These are phyloP conservation scores for Meredithiella fracta DNA, from an alignment of 2,329 filamentous ascomycete species.

Conservation along the genomic window DNA sequence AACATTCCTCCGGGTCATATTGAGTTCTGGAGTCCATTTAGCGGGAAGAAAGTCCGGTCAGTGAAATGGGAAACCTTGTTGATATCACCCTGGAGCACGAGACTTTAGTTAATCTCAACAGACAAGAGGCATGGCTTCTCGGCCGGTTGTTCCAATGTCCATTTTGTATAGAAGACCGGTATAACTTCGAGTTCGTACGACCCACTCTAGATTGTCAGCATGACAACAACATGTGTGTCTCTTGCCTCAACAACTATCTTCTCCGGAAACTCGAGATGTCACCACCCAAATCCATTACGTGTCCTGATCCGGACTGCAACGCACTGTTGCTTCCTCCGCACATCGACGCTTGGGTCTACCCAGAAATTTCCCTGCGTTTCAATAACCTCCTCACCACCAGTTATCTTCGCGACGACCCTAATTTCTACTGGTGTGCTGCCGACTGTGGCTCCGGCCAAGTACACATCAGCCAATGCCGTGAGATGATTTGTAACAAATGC, in stretches of 20 bases:
- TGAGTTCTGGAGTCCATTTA: not conserved
- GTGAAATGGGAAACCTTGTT: slow-evolving; percentile 10
- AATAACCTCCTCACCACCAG: slow-evolving; percentile 22
- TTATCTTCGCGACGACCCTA: slow-evolving; percentile 18
- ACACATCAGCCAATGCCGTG: slow-evolving; percentile 19
- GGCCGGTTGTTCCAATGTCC: slow-evolving; percentile 1
- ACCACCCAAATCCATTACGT: slow-evolving; percentile 6
- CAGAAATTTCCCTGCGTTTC: slow-evolving; percentile 17
- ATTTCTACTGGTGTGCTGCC: slow-evolving; percentile 25
- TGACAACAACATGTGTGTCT: slow-evolving; percentile 1
- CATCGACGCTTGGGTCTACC: slow-evolving; percentile 6
- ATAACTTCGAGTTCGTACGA: slow-evolving; percentile 5
- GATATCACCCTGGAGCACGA: slow-evolving; percentile 3
- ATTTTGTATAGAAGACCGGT: slow-evolving; percentile 10
- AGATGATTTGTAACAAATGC: slow-evolving; percentile 22
- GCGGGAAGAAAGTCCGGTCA: not conserved
- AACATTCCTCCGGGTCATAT: not conserved
- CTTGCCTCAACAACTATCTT: slow-evolving; percentile 10
- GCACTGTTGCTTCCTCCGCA: not conserved
- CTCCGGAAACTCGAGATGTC: not conserved
- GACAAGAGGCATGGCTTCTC: slow-evolving; percentile 11
- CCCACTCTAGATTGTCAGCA: slow-evolving; percentile 6
- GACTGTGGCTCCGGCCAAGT: slow-evolving; percentile 25
- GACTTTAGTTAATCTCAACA: not conserved
- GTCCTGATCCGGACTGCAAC: not conserved